Conservation (phyloP, 768 basidiomycete species). For the Scleroderma citrinum region DNA sequence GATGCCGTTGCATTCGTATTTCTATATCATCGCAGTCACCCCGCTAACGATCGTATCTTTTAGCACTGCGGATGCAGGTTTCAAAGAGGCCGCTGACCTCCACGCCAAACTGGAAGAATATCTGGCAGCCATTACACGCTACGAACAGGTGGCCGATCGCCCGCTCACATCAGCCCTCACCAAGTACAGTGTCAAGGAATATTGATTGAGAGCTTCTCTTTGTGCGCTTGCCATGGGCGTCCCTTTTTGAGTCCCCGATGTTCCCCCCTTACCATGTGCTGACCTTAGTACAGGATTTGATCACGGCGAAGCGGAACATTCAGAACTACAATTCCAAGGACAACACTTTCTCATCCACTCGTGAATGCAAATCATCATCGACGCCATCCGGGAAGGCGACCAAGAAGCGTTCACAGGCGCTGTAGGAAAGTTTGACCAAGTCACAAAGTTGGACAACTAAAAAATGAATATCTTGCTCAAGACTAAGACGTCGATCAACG, state of each 20-base stretch:
- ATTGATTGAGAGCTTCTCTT: conserved; percentile 83
- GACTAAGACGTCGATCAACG: conserved; percentile 75
- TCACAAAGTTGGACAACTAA: conserved; percentile 93
- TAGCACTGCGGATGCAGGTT: conserved; percentile 94
- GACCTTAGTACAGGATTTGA: conserved; percentile 59
- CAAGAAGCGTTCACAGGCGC: conserved; percentile 72
- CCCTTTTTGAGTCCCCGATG: conserved; percentile 15
- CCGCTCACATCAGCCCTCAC: conserved; percentile 78
- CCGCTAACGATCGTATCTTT: conserved; percentile 5
- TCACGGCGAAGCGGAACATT: conserved; percentile 78
- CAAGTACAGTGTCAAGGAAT: conserved; percentile 98
- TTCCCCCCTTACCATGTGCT: neutral
- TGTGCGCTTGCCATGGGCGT: conserved; percentile 88
- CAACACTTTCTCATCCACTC: conserved; percentile 76
- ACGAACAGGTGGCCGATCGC: conserved; percentile 85
- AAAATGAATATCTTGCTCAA: conserved; percentile 88
- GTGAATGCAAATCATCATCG: conserved; percentile 86
- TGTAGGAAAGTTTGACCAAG: conserved; percentile 90
- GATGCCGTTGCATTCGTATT: conserved; percentile 86
- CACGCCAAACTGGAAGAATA: conserved; percentile 88
- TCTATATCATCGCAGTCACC: neutral
- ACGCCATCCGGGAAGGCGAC: conserved; percentile 71
- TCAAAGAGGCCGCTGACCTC: conserved; percentile 94
- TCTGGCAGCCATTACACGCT: conserved; percentile 76
- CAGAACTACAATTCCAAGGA: conserved; percentile 74